phyloP scores from a whole-genome alignment of 2,329 filamentous ascomycete genomes.

The Rhinocladiella mackenziei region DNA sequence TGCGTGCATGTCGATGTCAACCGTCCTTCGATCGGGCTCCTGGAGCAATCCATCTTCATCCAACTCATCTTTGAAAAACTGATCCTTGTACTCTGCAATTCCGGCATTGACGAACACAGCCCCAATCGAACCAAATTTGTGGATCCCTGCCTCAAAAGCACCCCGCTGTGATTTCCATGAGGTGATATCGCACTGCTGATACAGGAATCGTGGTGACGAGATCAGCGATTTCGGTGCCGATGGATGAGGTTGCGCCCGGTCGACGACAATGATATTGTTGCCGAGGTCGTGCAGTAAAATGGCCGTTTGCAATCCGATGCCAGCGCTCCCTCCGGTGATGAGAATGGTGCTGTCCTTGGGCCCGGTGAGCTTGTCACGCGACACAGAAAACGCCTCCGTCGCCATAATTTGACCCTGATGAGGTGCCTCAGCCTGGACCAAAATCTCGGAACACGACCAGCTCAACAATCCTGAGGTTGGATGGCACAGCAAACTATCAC shows the following conservation, averaged over 20 bases:
- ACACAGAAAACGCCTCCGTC: constrained; percentile 27
- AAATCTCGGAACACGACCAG: too few relatives aligned
- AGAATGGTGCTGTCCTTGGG: constrained; percentile 31
- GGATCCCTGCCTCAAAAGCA: constrained; percentile 42
- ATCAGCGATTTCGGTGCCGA: constrained; percentile 33
- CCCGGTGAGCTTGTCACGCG: constrained; percentile 32
- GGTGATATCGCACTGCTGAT: constrained; percentile 44
- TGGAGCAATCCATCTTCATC: constrained; percentile 42
- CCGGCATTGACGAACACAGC: constrained; percentile 50
- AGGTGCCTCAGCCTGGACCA: too few relatives aligned
- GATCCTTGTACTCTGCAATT: constrained; percentile 46
- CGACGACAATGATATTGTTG: constrained; percentile 43
- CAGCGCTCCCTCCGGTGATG: constrained; percentile 41
- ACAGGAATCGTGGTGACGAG: constrained; percentile 32
- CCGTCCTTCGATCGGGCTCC: constrained; percentile 44
- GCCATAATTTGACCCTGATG: too few relatives aligned
- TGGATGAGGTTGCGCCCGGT: constrained; percentile 30
- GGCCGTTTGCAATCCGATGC: constrained; percentile 42
- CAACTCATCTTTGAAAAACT: constrained; percentile 47
- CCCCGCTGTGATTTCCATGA: constrained; percentile 45
- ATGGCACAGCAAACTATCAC: too few relatives aligned
- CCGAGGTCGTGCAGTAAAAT: constrained; percentile 37
- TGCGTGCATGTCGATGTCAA: constrained; percentile 47
- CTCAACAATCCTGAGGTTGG: too few relatives aligned
- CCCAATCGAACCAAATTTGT: constrained; percentile 44